Base-by-base conservation (phyloP, 2,329 filamentous ascomycete genomes). In the Fusarium falciforme region DNA sequence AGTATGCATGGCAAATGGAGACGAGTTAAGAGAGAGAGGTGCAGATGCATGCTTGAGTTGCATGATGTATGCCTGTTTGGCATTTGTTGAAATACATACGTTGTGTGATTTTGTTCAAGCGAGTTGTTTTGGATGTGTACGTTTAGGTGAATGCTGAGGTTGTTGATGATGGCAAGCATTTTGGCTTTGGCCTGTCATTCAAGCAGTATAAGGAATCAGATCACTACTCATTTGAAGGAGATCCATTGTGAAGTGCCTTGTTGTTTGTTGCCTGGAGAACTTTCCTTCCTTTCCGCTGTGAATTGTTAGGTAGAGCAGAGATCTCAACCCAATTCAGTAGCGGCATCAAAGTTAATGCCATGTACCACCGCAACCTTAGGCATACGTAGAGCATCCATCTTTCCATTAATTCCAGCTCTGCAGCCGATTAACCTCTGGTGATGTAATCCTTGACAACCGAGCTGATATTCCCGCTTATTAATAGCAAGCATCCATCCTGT, bases 61-160 rank as follows among this genome's bases (percentile, higher is more conserved):
- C 25, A 58, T 71, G 54, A 27, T 59, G 33, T 55, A 38, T 31
- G 47, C 47, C 57, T 38, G 25, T 42, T 68, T 63, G 65, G 65
- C 52, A 70, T 61, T 54, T 66, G 36, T 73, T 61, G n/a, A 68
- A 64, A 49, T 72, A 63, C 44, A 74, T 35, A n/a, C 47, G 47
- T 54, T 54, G 47, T 54, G 60, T 64, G 61, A 44, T 57, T 68
- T 59, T 59, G 29, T 16, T 55, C 6, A 62, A 31, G 52, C 29
- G 52, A 54, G 35, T 33, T 57, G 17, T 31, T 27, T 31, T 25
- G 25, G 5, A 40, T 11, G 29, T 36, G 29, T 35, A 20, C 25
- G 35, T 55, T 22, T 6, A 40, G 22, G 36, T 22, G 42, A 47
- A 47, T 9, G 14, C 7, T 12, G 29, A 60, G 22, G n/a, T 25